Evolutionary conservation across 225 moss, liverwort and hornwort species (phyloP).

Genomic region (Pleurozium schreberi): DNA sequence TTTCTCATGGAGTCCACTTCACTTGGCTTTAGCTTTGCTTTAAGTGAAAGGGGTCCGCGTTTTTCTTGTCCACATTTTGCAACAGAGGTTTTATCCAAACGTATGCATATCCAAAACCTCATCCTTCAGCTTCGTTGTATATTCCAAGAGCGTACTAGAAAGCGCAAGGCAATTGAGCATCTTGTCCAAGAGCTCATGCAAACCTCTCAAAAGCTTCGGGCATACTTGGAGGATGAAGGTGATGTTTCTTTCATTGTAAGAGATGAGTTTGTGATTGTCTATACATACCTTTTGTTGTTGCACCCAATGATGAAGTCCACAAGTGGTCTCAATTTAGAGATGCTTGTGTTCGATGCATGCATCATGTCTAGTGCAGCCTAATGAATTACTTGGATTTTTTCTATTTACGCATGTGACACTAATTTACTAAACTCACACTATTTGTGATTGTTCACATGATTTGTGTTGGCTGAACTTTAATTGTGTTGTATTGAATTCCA

Average conservation of each 20-base stretch:
- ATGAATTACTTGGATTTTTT: not conserved
- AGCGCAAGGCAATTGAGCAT: not conserved
- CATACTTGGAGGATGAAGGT: not conserved
- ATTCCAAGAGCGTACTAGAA: not conserved
- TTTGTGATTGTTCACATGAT: not conserved
- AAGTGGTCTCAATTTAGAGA: not conserved
- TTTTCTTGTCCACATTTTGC: not conserved
- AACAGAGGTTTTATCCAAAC: not conserved
- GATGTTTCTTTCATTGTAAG: not conserved
- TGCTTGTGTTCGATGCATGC: not conserved
- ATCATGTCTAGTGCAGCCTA: not conserved
- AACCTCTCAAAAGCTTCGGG: not conserved
- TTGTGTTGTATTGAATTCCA: too few species aligned
- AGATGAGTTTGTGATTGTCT: not conserved
- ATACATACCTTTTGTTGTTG: accelerated
- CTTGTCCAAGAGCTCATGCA: not conserved
- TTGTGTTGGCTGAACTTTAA: not conserved
- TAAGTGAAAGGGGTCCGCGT: not conserved
- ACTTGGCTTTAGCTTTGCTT: not conserved
- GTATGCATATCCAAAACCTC: not conserved
- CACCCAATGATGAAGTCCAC: not conserved
- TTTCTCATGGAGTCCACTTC: not conserved
- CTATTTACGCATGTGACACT: not conserved
- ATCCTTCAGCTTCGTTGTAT: not conserved
- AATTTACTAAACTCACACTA: not conserved